Evolutionary conservation across 208 protist genomes (phyloP).

Genomic region (Leishmania amazonensis): DNA sequence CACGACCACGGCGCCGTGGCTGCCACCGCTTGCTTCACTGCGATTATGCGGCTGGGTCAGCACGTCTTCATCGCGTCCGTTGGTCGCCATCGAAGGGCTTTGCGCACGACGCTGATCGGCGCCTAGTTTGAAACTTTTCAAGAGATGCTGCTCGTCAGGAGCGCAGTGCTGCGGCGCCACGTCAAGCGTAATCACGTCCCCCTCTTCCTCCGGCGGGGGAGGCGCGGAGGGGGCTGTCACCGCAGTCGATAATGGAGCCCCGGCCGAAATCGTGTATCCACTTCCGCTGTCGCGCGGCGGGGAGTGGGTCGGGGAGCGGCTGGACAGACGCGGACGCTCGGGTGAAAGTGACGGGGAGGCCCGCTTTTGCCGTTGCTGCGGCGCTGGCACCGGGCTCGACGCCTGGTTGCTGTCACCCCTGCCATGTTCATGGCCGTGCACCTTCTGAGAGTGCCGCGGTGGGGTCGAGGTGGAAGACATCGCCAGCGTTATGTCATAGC

Average conservation of each 20-base stretch:
- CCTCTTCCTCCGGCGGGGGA: conserved; percentile 28
- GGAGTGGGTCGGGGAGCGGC: not conserved
- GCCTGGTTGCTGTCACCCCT: not conserved
- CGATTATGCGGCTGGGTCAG: conserved; percentile 31
- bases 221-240: conserved; percentile 16
- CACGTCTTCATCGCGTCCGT: conserved; percentile 22
- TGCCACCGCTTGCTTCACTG: not conserved
- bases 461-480: not conserved
- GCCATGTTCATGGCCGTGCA: not conserved
- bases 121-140: not conserved
- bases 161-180: conserved; percentile 4
- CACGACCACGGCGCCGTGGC: not conserved
- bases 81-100: not conserved
- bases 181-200: conserved; percentile 23
- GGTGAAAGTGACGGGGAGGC: not conserved
- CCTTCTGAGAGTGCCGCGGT: conserved; percentile 1
- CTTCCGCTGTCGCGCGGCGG: not conserved
- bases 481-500: conserved; percentile 20
- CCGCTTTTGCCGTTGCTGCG: not conserved
- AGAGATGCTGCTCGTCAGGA: not conserved
- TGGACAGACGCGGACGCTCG: not conserved
- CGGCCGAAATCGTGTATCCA: not conserved
- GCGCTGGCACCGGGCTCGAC: not conserved
- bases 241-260: not conserved
- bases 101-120: not conserved